Base-by-base conservation (phyloP, 1,139 yeast genomes). In the Lodderomyces theae region DNA sequence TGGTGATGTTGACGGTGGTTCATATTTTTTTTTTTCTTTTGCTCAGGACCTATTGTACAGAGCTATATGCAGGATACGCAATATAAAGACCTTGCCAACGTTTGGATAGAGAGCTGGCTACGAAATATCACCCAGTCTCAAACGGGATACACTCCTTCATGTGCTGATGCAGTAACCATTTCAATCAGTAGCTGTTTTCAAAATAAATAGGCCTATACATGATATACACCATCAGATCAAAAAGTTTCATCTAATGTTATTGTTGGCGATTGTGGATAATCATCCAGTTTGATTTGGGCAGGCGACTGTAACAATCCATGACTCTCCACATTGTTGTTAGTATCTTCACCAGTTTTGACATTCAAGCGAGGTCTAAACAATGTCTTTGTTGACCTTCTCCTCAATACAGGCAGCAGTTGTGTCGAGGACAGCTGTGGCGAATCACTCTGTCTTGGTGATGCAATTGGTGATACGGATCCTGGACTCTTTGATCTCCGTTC, bases 241-340 rank as follows among this genome's bases (percentile, higher is more conserved):
- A 51, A 54, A 12, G 61, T 52, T 46, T 66, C 72, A 42, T 69
- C 74, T 37, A 69, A 55, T 1, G 74, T 69, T 40, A 69, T 69
- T 6, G 70, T 66, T 4, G 77, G 77, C 39, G 72, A 61, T 12
- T 47, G 48, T 1, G 68, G 65, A 15, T 48, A 45, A 2, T 38
- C 37, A 6, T 31, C 42, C 7, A 40, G 5, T 46, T 42, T 3
- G 25, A 32, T 21, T n/a, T 21, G 35, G 5, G 35, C 25, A 5
- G 34, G 34, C 5, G 34, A 21, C 19, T 31, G 24, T 15, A 21
- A 21, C 16, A 31, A 15, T n/a, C 24, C 36, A 23, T 34, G 19
- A 22, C 15, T 35, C 19, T 16, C 13, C 7, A 16, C 8, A 19
- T 8, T 23, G 16, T 26, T 18, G 32, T 16, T 13, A 35, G 19